Percentiles rank a stretch among this genome's conserved stretches.
Conservation (phyloP, 2,329 filamentous ascomycete species). For the Pseudomassariella vexata region DNA sequence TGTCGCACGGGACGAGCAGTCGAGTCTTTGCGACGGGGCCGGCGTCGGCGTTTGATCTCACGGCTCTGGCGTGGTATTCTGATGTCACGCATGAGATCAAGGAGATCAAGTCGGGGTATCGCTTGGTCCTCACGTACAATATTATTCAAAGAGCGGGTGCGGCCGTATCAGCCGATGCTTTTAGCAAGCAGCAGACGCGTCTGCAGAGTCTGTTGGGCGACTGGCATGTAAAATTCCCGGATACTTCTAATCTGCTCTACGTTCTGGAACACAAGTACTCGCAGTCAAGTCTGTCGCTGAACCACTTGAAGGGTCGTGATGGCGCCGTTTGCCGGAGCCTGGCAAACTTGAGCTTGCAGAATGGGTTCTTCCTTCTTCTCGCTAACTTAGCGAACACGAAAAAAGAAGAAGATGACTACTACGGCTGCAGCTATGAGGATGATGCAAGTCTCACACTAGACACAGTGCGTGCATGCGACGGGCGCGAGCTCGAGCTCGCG, state of each 20-base stretch:
- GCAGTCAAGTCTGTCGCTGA: conserved; percentile 11
- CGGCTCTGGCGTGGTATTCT: conserved; percentile 35
- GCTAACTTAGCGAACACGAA: conserved; percentile 12
- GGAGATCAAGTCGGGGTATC: conserved; percentile 33
- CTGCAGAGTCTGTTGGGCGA: conserved; percentile 6
- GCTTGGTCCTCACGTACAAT: conserved; percentile 43
- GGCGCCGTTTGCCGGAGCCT: conserved; percentile 11
- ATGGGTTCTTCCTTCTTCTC: conserved; percentile 12
- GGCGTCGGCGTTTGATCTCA: conserved; percentile 22
- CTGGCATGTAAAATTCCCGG: conserved; percentile 3
- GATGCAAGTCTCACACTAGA: conserved; percentile 6
- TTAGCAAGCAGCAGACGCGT: conserved; percentile 7
- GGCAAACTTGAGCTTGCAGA: conserved; percentile 7
- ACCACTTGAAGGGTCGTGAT: conserved; percentile 18
- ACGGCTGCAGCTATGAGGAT: conserved; percentile 2
- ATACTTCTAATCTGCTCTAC: conserved; percentile 9
- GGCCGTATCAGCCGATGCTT: conserved; percentile 9
- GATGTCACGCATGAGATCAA: conserved; percentile 42
- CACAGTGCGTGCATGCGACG: conserved; percentile 7
- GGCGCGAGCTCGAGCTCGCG: conserved; percentile 2
- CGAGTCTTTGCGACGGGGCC: conserved; percentile 23
- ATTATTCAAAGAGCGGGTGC: conserved; percentile 25
- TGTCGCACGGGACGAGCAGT: conserved; percentile 26
- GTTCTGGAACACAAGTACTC: conserved; percentile 18
- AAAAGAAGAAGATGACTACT: not conserved